A percentile compares a stretch with the other conserved stretches of the same genome.
Evolutionary conservation across 2,329 filamentous ascomycete genomes (phyloP).

Genomic region (Cercospora sesami): DNA sequence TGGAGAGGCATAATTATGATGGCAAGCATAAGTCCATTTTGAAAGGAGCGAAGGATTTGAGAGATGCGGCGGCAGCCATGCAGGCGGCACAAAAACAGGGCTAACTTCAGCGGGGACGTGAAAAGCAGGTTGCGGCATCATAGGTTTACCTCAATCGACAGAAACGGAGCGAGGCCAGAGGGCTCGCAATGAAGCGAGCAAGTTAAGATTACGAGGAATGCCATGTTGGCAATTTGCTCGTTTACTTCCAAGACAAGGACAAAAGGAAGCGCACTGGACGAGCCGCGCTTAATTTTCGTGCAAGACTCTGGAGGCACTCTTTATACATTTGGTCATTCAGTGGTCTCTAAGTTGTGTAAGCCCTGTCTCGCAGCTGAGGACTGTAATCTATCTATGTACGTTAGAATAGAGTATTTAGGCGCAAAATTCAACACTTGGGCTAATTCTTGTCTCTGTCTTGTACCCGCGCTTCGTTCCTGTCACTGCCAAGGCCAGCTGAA

Average conservation of each 20-base stretch:
- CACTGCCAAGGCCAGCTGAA: not conserved
- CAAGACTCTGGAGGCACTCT: too few species aligned
- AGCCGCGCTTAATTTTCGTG: too few species aligned
- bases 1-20: conserved; percentile 31
- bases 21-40: not conserved
- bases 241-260: too few species aligned
- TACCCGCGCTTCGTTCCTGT: not conserved
- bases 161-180: too few species aligned
- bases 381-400: too few species aligned
- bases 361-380: too few species aligned
- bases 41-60: conserved; percentile 2
- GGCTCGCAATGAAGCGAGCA: too few species aligned
- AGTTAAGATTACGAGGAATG: too few species aligned
- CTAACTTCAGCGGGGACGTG: not conserved
- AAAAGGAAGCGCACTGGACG: too few species aligned
- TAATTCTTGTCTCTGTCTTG: not conserved
- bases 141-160: not conserved
- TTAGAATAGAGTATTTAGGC: not conserved
- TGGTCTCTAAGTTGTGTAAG: too few species aligned
- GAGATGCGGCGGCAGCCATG: not conserved
- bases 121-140: not conserved
- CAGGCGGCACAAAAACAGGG: not conserved
- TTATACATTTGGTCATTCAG: too few species aligned
- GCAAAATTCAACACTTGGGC: not conserved
- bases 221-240: too few species aligned